phyloP scores from a whole-genome alignment of 2,329 filamentous ascomycete species.

The Parastagonospora avenae region DNA sequence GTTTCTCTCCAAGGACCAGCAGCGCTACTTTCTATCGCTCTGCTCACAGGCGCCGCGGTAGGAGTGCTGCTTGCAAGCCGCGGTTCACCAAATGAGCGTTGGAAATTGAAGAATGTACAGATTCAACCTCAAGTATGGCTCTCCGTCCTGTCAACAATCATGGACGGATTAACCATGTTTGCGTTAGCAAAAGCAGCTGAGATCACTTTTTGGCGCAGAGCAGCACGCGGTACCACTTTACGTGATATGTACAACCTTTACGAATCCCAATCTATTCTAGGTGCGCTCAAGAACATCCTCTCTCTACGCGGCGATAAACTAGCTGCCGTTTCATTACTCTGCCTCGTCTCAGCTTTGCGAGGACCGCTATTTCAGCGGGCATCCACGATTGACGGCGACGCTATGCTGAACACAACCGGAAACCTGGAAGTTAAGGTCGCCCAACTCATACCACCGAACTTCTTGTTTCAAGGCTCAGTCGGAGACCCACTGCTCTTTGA shows the following conservation, averaged over 20 bases:
- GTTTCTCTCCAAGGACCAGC: not conserved
- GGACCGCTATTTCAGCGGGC: conserved; percentile 7
- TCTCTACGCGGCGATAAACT: not conserved
- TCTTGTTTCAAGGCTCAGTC: not conserved
- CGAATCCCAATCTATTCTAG: conserved; percentile 5
- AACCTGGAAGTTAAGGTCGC: not conserved
- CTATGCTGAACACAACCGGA: not conserved
- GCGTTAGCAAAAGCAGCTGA: not conserved
- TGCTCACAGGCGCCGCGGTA: conserved; percentile 7
- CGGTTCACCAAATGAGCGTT: conserved; percentile 2
- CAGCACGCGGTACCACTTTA: conserved; percentile 5
- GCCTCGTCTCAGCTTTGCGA: too few species aligned
- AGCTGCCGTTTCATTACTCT: not conserved
- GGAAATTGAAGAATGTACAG: not conserved
- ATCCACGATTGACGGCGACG: conserved; percentile 2
- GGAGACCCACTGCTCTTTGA: not conserved
- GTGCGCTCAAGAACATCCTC: conserved; percentile 6
- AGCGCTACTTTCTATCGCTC: conserved; percentile 5
- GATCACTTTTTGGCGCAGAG: conserved; percentile 3
- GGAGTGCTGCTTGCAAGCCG: conserved; percentile 7
- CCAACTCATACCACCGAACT: not conserved
- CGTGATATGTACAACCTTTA: conserved; percentile 10
- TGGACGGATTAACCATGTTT: conserved; percentile 10
- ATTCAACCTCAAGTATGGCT: conserved; percentile 10
- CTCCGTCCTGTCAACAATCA: conserved; percentile 6